A percentile compares a stretch with the other conserved stretches of the same genome.
phyloP scores from a whole-genome alignment of 257 asterid genomes.

The Solanum piurae region DNA sequence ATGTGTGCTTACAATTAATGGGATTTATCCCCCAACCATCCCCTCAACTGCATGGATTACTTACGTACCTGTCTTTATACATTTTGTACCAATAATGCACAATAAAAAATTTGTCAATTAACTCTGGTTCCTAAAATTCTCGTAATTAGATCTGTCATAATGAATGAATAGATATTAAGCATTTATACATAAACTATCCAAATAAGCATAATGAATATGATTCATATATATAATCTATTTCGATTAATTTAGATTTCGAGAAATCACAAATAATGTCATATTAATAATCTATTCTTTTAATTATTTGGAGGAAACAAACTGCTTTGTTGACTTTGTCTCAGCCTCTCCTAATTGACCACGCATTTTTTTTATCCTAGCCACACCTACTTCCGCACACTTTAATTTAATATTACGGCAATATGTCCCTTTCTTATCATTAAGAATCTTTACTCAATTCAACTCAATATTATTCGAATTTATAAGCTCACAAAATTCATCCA shows the following conservation, averaged over 20 bases:
- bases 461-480: not conserved
- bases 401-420: not conserved
- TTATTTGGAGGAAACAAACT: not conserved
- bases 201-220: too few species aligned
- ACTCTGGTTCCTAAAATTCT: too few species aligned
- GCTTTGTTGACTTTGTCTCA: not conserved
- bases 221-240: too few species aligned
- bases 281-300: not conserved
- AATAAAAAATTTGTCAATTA: not conserved
- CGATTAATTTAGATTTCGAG: not conserved
- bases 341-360: not conserved
- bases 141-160: not conserved
- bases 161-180: too few species aligned
- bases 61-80: not conserved
- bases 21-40: not conserved
- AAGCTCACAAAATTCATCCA: not conserved
- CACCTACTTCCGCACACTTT: slow-evolving; percentile 1
- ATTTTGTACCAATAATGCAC: not conserved
- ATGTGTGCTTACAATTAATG: not conserved
- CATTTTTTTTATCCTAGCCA: not conserved
- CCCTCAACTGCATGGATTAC: not conserved
- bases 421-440: not conserved
- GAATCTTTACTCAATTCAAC: not conserved
- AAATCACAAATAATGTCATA: not conserved
- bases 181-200: not conserved